Base-by-base conservation (phyloP, 2,329 filamentous ascomycete genomes). In the Colletotrichum acutatum region DNA sequence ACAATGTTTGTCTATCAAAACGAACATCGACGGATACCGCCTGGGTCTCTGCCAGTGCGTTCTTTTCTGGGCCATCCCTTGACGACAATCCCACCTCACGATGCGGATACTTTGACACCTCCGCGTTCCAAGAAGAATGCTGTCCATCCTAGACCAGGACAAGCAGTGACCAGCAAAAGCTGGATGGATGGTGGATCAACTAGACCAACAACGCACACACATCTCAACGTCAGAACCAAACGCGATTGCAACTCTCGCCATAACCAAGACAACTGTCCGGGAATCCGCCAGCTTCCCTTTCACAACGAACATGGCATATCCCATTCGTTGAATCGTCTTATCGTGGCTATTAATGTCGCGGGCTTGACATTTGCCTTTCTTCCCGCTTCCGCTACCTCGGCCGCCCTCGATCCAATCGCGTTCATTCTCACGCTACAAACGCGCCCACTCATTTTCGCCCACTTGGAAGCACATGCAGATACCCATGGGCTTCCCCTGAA, bases 401-500 rank as follows among this genome's bases (percentile, higher is more conserved):
- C 46, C 30, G 46, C 37, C 37, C 46, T 54, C 28, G 49, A n/a
- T 22, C 49, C n/a, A 12, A 8, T 32, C 5, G 7, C 19, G 19
- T n/a, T 19, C 26, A 22, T 28, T 61, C 37, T 11, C 58, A n/a
- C 37, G 28, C 57, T 32, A 19, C 26, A 32, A 24, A 61, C n/a
- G 46, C 53, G 59, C 59, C 67, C 67, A 70, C 54, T 66, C 61
- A 60, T 66, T 66, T 42, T 30, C 59, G 59, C 66, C 66, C 66
- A 69, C 70, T 46, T 72, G 66, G 59, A 69, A 37, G 66, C 66
- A 65, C 54, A 60, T 68, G 57, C 52, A 72, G 69, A 22, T 53
- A 69, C 66, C 66, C 66, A 59, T 64, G 69, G 59, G 9, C 52
- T 64, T 63, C 69, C 66, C 69, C 69, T 72, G 69, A 64, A 26